phyloP scores from a whole-genome alignment of 176 grass and related monocot genomes.

The Lolium perenne region DNA sequence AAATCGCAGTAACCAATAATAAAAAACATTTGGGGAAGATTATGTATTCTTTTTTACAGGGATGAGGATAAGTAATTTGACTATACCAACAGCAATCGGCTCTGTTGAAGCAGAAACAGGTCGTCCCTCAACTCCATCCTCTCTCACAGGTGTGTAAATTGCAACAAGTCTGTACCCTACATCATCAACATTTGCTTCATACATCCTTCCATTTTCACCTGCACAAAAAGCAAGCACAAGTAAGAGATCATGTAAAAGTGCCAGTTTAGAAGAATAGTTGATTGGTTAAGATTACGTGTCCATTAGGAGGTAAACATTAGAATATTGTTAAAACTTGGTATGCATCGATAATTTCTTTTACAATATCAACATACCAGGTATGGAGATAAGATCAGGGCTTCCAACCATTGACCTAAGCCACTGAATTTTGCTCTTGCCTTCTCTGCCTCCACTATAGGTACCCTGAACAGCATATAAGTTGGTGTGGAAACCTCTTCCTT shows the following conservation, averaged over 20 bases:
- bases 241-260: conserved; percentile 20
- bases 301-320: neutral
- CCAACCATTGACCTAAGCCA: conserved; percentile 96
- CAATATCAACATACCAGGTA: conserved; percentile 72
- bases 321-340: neutral
- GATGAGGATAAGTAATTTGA: conserved; percentile 31
- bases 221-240: conserved; percentile 38
- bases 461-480: conserved; percentile 82
- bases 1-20: conserved; percentile 5
- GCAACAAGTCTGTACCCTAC: conserved; percentile 93
- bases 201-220: conserved; percentile 87
- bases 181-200: conserved; percentile 98
- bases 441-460: conserved; percentile 87
- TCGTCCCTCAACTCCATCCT: conserved; percentile 91
- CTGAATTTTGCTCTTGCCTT: conserved; percentile 97
- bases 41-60: neutral
- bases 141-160: conserved; percentile 92
- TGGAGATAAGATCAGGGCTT: conserved; percentile 98
- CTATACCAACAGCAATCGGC: conserved; percentile 87
- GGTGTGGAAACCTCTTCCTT: conserved; percentile 99
- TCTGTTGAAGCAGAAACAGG: conserved; percentile 95
- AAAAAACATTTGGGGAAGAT: conserved; percentile 16
- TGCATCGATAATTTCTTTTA: neutral
- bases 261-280: conserved; percentile 25
- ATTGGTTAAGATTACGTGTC: neutral